phyloP scores from a whole-genome alignment of 2,329 filamentous ascomycete genomes.

The Beauveria medogensis region DNA sequence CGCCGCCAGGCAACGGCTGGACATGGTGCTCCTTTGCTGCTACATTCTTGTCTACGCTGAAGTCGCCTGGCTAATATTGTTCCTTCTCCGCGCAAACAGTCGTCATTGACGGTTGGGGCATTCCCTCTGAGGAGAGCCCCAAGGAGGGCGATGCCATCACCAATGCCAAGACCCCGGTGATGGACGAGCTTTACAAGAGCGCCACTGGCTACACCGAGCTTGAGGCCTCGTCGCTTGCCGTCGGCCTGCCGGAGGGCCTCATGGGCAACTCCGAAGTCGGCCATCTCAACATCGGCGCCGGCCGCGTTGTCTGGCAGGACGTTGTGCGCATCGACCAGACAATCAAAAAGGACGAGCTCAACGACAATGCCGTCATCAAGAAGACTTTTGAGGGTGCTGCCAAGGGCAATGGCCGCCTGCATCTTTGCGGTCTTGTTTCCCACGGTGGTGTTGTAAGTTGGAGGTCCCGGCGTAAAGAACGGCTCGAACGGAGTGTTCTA shows the following conservation, averaged over 20 bases:
- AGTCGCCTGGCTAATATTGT: slow-evolving; percentile 50
- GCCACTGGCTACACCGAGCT: slow-evolving; percentile 83
- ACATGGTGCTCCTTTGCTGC: slow-evolving; percentile 38
- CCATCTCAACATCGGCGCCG: slow-evolving; percentile 96
- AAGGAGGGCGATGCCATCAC: slow-evolving; percentile 92
- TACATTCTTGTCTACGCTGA: slow-evolving; percentile 50
- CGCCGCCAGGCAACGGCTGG: slow-evolving; percentile 50
- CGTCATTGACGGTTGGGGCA: slow-evolving; percentile 98
- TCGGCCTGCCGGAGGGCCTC: slow-evolving; percentile 89
- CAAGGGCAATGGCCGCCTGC: slow-evolving; percentile 82
- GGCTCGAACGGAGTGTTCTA: neutral
- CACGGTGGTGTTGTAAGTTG: slow-evolving; percentile 77
- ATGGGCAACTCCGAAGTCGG: slow-evolving; percentile 99
- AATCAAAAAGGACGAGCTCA: slow-evolving; percentile 76
- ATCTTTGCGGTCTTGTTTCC: slow-evolving; percentile 85
- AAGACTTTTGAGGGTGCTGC: slow-evolving; percentile 71
- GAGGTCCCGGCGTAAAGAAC: neutral
- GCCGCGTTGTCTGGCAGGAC: slow-evolving; percentile 96
- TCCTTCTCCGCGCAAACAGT: slow-evolving; percentile 54
- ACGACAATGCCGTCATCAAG: slow-evolving; percentile 69
- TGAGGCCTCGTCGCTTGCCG: slow-evolving; percentile 90
- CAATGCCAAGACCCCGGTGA: slow-evolving; percentile 83
- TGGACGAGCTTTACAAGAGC: slow-evolving; percentile 84
- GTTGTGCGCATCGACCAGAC: slow-evolving; percentile 93
- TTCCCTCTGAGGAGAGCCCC: slow-evolving; percentile 70